Conservation (phyloP, 1,284 basidiomycete genomes). For the Leccinum pachyderme region DNA sequence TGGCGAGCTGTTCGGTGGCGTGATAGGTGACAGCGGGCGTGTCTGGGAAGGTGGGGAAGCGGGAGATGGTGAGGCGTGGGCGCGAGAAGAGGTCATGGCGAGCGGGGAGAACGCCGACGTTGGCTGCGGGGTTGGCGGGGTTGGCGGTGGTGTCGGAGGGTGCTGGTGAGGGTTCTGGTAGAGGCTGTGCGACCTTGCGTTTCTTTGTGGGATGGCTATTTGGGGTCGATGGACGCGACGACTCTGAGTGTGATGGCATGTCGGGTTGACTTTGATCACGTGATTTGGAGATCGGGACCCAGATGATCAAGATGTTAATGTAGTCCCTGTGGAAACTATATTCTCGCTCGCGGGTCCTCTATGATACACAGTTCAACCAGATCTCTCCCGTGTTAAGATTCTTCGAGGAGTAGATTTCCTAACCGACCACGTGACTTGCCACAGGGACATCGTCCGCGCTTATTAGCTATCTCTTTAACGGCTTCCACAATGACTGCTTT, state of each 20-base stretch:
- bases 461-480: constrained; percentile 3
- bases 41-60: constrained; percentile 62
- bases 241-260: constrained; percentile 29
- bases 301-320: too few species aligned
- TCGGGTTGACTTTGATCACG: constrained; percentile 14
- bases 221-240: constrained; percentile 36
- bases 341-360: too few species aligned
- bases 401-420: not conserved
- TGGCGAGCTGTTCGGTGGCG: constrained; percentile 66
- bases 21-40: constrained; percentile 55
- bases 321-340: too few species aligned
- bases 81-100: constrained; percentile 63
- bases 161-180: constrained; percentile 43
- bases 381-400: too few species aligned
- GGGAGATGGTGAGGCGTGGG: constrained; percentile 67
- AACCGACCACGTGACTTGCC: constrained; percentile 15
- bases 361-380: too few species aligned
- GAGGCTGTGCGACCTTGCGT: constrained; percentile 36
- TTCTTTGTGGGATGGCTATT: constrained; percentile 35
- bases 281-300: constrained; percentile 1
- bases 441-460: not conserved
- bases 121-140: constrained; percentile 37
- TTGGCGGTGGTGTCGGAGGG: constrained; percentile 44
- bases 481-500: constrained; percentile 51
- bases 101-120: constrained; percentile 51